These are phyloP conservation scores for Euphorbia pulcherrima DNA, from an alignment of 345 rosid species.

Conservation along the genomic window DNA sequence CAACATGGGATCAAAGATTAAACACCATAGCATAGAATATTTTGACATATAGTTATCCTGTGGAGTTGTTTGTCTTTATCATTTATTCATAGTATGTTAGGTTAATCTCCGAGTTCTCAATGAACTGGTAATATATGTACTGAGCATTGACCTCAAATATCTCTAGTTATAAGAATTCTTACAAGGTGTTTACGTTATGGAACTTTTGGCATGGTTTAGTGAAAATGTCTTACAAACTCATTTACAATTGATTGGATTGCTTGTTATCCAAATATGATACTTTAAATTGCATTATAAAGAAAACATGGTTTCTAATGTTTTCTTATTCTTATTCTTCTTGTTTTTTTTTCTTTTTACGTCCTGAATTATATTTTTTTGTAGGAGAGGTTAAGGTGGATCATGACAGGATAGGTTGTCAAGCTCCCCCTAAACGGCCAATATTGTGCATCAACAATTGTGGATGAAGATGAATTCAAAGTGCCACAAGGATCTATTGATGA, in stretches of 20 bases:
- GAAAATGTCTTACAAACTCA: neutral
- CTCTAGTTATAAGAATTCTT: no score
- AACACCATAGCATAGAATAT: no score
- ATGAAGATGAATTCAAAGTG: slow-evolving; percentile 96
- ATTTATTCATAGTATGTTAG: no score
- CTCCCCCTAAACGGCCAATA: slow-evolving; percentile 76
- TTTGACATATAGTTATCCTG: no score
- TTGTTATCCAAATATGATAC: no score
- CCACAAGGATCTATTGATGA: slow-evolving; percentile 67
- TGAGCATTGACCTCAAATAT: no score
- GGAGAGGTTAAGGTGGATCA: slow-evolving; percentile 67
- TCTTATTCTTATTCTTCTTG: neutral
- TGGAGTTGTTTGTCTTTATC: no score
- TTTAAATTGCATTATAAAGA: neutral
- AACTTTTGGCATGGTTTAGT: neutral
- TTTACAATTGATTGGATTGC: neutral
- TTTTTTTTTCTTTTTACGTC: no score
- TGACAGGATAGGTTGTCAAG: slow-evolving; percentile 90
- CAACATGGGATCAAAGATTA: no score
- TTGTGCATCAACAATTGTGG: slow-evolving; percentile 83
- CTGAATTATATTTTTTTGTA: slow-evolving; percentile 31
- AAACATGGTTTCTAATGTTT: neutral
- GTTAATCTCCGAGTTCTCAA: no score
- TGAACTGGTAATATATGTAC: no score
- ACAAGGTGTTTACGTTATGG: no score